Conservation (phyloP, 805 yeast species). For the Metschnikowia rubicola region DNA sequence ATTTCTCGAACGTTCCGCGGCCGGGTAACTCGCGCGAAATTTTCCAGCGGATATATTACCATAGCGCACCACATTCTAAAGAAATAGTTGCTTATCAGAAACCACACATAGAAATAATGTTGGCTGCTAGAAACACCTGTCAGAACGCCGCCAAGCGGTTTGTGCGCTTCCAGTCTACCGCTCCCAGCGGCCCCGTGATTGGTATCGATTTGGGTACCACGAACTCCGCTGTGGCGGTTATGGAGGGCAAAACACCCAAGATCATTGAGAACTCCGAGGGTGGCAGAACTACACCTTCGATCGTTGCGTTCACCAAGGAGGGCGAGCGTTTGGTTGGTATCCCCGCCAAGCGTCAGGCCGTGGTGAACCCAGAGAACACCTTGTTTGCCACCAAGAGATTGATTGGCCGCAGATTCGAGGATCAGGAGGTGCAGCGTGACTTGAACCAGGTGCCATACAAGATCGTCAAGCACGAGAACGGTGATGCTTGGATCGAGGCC, state of each 20-base stretch:
- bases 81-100: not conserved
- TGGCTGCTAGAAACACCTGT: conserved; percentile 41
- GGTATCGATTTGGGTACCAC: conserved; percentile 89
- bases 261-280: conserved; percentile 72
- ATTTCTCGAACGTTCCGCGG: conserved; percentile 18
- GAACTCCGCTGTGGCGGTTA: conserved; percentile 83
- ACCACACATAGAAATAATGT: conserved; percentile 24
- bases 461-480: conserved; percentile 84
- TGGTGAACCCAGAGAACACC: conserved; percentile 90
- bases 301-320: conserved; percentile 89
- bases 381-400: conserved; percentile 92
- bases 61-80: not conserved
- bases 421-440: conserved; percentile 87
- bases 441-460: conserved; percentile 84
- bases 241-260: conserved; percentile 75
- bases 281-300: conserved; percentile 80
- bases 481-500: conserved; percentile 96
- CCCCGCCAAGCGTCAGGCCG: conserved; percentile 95
- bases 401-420: conserved; percentile 90
- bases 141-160: conserved; percentile 37
- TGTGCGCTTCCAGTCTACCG: conserved; percentile 21
- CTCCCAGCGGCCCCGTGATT: conserved; percentile 53
- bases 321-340: conserved; percentile 84
- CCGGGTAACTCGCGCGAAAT: conserved; percentile 26
- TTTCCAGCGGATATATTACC: conserved; percentile 15